phyloP scores from a whole-genome alignment of 1,139 yeast species.

The Hansenula lynferdii region DNA sequence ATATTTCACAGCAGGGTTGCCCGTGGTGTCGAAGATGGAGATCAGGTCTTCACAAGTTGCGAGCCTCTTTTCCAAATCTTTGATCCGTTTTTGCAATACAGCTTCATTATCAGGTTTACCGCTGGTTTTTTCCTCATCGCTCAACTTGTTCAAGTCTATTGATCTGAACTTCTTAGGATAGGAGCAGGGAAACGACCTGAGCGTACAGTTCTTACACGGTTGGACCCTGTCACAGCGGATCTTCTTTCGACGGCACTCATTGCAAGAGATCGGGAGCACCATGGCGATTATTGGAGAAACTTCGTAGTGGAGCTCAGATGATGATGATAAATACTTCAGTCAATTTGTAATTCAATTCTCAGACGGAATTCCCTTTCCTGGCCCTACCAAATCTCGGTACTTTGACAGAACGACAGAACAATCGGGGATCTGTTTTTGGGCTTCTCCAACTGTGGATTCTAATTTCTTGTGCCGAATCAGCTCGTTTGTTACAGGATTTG shows the following conservation, averaged over 20 bases:
- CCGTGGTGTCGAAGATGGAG: constrained; percentile 18
- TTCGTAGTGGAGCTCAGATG: too few species aligned
- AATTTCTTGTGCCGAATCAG: too few species aligned
- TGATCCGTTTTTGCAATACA: constrained; percentile 7
- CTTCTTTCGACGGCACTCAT: constrained; percentile 21
- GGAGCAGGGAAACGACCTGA: constrained; percentile 10
- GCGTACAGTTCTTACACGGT: constrained; percentile 14
- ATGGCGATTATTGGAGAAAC: not conserved
- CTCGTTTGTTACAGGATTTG: too few species aligned
- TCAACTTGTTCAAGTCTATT: constrained; percentile 13
- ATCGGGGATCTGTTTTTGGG: too few species aligned
- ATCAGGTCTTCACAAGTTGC: constrained; percentile 14
- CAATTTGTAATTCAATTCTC: not conserved
- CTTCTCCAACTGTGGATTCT: too few species aligned
- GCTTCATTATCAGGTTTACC: not conserved
- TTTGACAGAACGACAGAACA: too few species aligned
- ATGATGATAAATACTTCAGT: not conserved
- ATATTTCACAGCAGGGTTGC: constrained; percentile 5
- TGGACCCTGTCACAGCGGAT: constrained; percentile 15
- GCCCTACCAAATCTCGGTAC: too few species aligned
- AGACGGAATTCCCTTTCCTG: constrained; percentile 1
- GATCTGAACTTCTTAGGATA: constrained; percentile 21
- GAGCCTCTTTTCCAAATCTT: constrained; percentile 14
- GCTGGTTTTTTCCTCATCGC: constrained; percentile 1
- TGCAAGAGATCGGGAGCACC: constrained; percentile 16